phyloP scores from a whole-genome alignment of 495 filamentous ascomycete genomes.

The Trichocladium antarcticum region DNA sequence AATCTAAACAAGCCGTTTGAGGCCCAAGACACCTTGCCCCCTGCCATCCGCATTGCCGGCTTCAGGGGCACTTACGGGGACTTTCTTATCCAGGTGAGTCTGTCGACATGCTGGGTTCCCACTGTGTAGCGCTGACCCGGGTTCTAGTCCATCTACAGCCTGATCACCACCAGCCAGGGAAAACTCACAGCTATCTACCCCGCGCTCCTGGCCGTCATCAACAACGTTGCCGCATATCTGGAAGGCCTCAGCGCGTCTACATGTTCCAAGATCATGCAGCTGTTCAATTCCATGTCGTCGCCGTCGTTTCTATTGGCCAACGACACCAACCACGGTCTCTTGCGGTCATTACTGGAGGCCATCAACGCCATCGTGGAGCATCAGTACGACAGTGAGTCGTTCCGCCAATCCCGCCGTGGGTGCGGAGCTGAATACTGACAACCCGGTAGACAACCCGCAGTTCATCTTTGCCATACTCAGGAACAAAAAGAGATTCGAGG shows the following conservation, averaged over 20 bases:
- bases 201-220: slow-evolving; percentile 80
- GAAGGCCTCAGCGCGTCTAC: slow-evolving; percentile 63
- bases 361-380: slow-evolving; percentile 91
- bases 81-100: slow-evolving; percentile 77
- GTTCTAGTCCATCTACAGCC: slow-evolving; percentile 71
- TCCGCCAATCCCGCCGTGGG: neutral
- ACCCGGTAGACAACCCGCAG: slow-evolving; percentile 57
- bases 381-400: slow-evolving; percentile 60
- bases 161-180: slow-evolving; percentile 86
- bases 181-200: slow-evolving; percentile 89
- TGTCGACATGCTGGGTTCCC: neutral
- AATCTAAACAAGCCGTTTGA: slow-evolving; percentile 85
- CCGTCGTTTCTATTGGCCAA: slow-evolving; percentile 92
- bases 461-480: slow-evolving; percentile 74
- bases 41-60: slow-evolving; percentile 63
- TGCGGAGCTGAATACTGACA: slow-evolving; percentile 16
- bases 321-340: slow-evolving; percentile 76
- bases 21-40: slow-evolving; percentile 75
- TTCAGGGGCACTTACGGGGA: slow-evolving; percentile 92
- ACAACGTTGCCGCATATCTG: slow-evolving; percentile 79
- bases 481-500: slow-evolving; percentile 74
- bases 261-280: slow-evolving; percentile 71
- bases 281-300: slow-evolving; percentile 90
- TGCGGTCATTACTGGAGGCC: slow-evolving; percentile 75
- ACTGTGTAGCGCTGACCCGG: slow-evolving; percentile 21